phyloP scores from a whole-genome alignment of 1,284 basidiomycete genomes.

The Marasmius tenuissimus region DNA sequence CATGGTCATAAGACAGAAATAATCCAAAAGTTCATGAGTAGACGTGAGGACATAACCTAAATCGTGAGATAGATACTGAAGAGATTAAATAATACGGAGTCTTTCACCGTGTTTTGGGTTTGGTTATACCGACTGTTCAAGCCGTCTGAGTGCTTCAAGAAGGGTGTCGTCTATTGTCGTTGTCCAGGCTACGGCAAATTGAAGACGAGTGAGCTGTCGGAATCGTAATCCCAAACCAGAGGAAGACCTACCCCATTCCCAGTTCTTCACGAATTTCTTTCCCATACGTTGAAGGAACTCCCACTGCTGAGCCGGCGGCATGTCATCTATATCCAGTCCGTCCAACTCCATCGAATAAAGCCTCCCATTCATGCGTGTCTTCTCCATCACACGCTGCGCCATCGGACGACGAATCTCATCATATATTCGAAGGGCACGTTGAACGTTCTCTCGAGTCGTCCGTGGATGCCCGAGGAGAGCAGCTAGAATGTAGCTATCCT shows the following conservation, averaged over 20 bases:
- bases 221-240: not conserved
- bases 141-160: conserved; percentile 32
- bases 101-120: not conserved
- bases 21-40: not conserved
- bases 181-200: conserved; percentile 26
- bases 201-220: not conserved
- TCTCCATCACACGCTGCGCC: conserved; percentile 38
- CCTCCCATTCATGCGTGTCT: conserved; percentile 44
- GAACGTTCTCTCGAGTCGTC: conserved; percentile 36
- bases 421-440: conserved; percentile 30
- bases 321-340: conserved; percentile 28
- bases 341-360: conserved; percentile 37
- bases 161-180: conserved; percentile 31
- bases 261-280: conserved; percentile 37
- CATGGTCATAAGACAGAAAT: not conserved
- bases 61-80: not conserved
- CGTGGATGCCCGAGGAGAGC: conserved; percentile 42
- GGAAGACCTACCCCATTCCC: conserved; percentile 37
- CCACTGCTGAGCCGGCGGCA: conserved; percentile 28
- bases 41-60: not conserved
- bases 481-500: conserved; percentile 38
- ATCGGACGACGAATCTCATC: conserved; percentile 23
- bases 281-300: conserved; percentile 31
- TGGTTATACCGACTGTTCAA: conserved; percentile 18
- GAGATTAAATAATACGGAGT: not conserved